These are phyloP conservation scores for Cicer cuneatum DNA, from an alignment of 306 rosid genomes.

Conservation along the genomic window DNA sequence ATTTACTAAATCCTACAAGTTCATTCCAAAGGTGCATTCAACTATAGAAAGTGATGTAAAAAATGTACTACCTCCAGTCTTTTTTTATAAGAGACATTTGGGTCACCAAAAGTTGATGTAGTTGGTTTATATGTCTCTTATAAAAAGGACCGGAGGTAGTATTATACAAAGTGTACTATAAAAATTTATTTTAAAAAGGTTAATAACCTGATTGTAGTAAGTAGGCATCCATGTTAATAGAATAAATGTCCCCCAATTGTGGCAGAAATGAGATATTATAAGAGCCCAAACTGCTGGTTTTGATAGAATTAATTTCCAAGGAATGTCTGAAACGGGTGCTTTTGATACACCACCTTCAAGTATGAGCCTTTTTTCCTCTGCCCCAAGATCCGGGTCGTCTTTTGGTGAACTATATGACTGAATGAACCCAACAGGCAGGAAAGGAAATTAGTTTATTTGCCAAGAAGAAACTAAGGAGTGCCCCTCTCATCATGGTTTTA, in stretches of 20 bases:
- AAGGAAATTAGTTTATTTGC: constrained; percentile 33
- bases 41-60: constrained; percentile 10
- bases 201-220: constrained; percentile 89
- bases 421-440: constrained; percentile 40
- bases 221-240: constrained; percentile 99
- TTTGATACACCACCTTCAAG: constrained; percentile 68
- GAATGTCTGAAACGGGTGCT: constrained; percentile 80
- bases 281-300: constrained; percentile 98
- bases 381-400: constrained; percentile 74
- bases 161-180: background rate
- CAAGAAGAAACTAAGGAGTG: constrained; percentile 24
- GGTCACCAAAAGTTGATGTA: background rate
- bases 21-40: constrained; percentile 20
- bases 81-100: background rate
- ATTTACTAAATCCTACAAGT: constrained; percentile 4
- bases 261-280: constrained; percentile 90
- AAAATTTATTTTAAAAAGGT: background rate
- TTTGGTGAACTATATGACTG: constrained; percentile 94
- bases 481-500: constrained; percentile 1
- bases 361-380: constrained; percentile 68
- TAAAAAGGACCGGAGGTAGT: no score
- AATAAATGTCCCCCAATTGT: constrained; percentile 98
- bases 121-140: no score
- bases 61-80: background rate
- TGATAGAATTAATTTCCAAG: constrained; percentile 91